A percentile compares a stretch with the other conserved stretches of the same genome.
Evolutionary conservation across 306 rosid genomes (phyloP).

Genomic region (Begonia loranthoides): DNA sequence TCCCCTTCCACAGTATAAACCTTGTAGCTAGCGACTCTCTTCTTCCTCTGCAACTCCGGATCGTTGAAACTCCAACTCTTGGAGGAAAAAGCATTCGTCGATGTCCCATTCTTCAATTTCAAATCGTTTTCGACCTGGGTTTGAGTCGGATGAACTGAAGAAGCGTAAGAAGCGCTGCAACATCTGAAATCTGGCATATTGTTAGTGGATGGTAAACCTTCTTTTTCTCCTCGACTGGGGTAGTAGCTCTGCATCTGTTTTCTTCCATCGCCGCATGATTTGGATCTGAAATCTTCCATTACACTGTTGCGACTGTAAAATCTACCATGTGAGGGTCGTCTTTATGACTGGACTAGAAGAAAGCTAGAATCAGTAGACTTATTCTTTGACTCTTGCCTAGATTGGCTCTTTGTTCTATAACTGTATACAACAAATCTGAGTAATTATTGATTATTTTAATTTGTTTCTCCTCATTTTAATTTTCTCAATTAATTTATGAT

Average conservation of each 20-base stretch:
- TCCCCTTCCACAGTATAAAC: constrained; percentile 45
- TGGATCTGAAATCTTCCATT: constrained; percentile 41
- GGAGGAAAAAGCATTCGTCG: constrained; percentile 13
- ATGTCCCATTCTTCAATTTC: constrained; percentile 24
- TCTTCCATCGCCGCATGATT: constrained; percentile 19
- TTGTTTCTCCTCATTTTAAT: no score
- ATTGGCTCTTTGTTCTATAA: no score
- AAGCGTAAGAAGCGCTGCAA: constrained; percentile 21
- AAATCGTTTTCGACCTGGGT: constrained; percentile 17
- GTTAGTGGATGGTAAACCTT: constrained; percentile 9
- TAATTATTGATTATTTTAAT: no score
- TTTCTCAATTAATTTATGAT: no score
- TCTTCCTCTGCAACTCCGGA: constrained; percentile 52
- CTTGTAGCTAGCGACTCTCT: constrained; percentile 47
- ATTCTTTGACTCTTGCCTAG: no score
- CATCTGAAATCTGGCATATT: constrained; percentile 38
- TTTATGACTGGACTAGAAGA: not conserved
- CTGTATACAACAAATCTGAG: no score
- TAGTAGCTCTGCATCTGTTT: constrained; percentile 22
- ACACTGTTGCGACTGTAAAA: not conserved
- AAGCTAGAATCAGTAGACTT: no score
- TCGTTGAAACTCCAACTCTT: constrained; percentile 38
- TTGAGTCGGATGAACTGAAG: constrained; percentile 1
- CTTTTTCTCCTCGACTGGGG: constrained; percentile 7
- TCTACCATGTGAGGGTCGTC: not conserved